Conservation (phyloP, 306 rosid species). For the Quercus glauca region DNA sequence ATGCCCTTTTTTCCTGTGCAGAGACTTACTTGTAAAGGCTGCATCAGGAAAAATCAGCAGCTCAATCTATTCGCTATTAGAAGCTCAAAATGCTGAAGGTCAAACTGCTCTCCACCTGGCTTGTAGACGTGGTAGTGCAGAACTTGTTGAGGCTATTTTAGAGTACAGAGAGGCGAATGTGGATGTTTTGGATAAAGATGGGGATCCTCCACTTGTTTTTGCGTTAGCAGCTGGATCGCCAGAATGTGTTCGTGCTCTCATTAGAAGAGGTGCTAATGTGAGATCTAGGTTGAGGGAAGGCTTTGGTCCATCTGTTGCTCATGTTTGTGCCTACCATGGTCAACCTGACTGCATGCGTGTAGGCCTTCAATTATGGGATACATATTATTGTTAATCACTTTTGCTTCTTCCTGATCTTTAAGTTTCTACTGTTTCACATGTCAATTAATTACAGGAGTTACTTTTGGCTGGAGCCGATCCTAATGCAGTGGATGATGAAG, state of each 20-base stretch:
- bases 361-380: slow-evolving; percentile 40
- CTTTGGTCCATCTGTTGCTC: slow-evolving; percentile 92
- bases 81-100: slow-evolving; percentile 86
- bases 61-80: slow-evolving; percentile 63
- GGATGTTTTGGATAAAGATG: slow-evolving; percentile 92
- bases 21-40: slow-evolving; percentile 77
- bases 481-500: slow-evolving; percentile 93
- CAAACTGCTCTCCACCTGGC: slow-evolving; percentile 98
- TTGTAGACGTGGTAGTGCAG: slow-evolving; percentile 89
- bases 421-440: slow-evolving; percentile 19
- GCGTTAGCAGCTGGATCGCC: slow-evolving; percentile 98
- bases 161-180: slow-evolving; percentile 76
- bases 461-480: slow-evolving; percentile 98
- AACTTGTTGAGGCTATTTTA: slow-evolving; percentile 86
- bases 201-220: slow-evolving; percentile 97
- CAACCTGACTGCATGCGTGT: slow-evolving; percentile 99
- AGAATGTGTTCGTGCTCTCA: slow-evolving; percentile 78
- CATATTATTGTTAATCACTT: slow-evolving; percentile 17
- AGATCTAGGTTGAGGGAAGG: slow-evolving; percentile 87
- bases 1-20: slow-evolving; percentile 34
- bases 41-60: slow-evolving; percentile 54
- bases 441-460: slow-evolving; percentile 63
- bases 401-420: slow-evolving; percentile 1
- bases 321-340: slow-evolving; percentile 96
- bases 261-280: slow-evolving; percentile 83